Percentiles rank a stretch among this genome's conserved stretches.
phyloP scores from a whole-genome alignment of 305 asterid species.

The Fraxinus sp. region DNA sequence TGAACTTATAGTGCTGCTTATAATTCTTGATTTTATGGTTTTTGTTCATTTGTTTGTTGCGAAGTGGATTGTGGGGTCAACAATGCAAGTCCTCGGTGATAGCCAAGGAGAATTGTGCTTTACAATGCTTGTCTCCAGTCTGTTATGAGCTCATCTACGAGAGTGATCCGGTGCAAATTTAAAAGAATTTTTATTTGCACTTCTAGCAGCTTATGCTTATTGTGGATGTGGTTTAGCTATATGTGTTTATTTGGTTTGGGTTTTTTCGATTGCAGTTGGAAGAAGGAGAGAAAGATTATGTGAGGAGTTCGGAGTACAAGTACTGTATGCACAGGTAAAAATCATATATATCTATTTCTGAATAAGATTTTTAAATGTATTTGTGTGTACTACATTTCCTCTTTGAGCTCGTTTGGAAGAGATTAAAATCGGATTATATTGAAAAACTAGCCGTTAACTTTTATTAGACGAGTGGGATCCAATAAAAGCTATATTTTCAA shows the following conservation, averaged over 20 bases:
- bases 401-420: not conserved
- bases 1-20: not conserved
- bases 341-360: not conserved
- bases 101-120: slow-evolving; percentile 84
- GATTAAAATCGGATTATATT: no score
- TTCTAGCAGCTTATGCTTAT: not conserved
- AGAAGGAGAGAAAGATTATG: slow-evolving; percentile 85
- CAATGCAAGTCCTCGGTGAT: slow-evolving; percentile 61
- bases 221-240: slow-evolving; percentile 10
- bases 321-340: slow-evolving; percentile 89
- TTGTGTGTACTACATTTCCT: not conserved
- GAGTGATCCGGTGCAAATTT: slow-evolving; percentile 79
- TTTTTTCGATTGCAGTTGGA: slow-evolving; percentile 59
- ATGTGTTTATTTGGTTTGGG: slow-evolving; percentile 16
- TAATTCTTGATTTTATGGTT: slow-evolving; percentile 11
- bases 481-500: no score
- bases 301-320: slow-evolving; percentile 82
- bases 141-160: slow-evolving; percentile 77
- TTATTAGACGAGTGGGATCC: no score
- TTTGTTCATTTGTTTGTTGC: slow-evolving; percentile 17
- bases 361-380: not conserved
- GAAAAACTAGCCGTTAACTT: no score
- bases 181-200: not conserved
- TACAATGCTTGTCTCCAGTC: slow-evolving; percentile 72
- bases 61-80: slow-evolving; percentile 87